Evolutionary conservation across 257 asterid species (phyloP).

Genomic region (Leonotis leonurus): DNA sequence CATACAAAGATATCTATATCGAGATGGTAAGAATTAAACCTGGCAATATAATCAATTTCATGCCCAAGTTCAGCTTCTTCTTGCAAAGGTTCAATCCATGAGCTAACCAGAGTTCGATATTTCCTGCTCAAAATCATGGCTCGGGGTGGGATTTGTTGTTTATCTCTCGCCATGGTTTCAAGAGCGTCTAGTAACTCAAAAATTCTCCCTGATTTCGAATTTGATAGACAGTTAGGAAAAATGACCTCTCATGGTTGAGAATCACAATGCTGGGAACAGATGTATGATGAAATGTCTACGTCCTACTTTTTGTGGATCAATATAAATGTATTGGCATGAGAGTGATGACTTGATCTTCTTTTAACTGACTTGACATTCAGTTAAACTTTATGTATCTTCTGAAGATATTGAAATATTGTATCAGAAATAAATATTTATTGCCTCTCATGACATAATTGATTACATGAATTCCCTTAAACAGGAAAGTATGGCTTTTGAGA

Average conservation of each 20-base stretch:
- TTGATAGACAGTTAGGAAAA: conserved; percentile 16
- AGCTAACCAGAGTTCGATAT: conserved; percentile 93
- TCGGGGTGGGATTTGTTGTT: conserved; percentile 78
- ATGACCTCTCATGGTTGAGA: conserved; percentile 5
- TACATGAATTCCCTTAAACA: conserved; percentile 2
- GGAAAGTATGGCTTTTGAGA: neutral
- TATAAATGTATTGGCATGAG: conserved; percentile 1
- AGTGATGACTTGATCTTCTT: conserved; percentile 3
- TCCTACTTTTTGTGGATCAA: conserved; percentile 4
- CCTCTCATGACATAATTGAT: neutral
- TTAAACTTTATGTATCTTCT: neutral
- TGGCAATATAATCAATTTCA: conserved; percentile 90
- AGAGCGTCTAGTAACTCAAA: conserved; percentile 86
- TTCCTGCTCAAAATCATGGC: conserved; percentile 93
- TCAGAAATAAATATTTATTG: neutral
- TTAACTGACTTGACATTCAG: neutral
- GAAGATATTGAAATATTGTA: neutral
- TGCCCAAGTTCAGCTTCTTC: conserved; percentile 99
- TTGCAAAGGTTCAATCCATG: conserved; percentile 98
- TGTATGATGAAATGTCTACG: neutral
- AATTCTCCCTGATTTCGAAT: conserved; percentile 60
- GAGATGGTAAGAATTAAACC: conserved; percentile 38
- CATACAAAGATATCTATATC: conserved; percentile 2
- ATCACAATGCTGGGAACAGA: conserved; percentile 1
- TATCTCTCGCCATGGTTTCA: conserved; percentile 79